A percentile compares a stretch with the other conserved stretches of the same genome.
phyloP scores from a whole-genome alignment of 2,329 filamentous ascomycete species.

The Mariannaea sp. region DNA sequence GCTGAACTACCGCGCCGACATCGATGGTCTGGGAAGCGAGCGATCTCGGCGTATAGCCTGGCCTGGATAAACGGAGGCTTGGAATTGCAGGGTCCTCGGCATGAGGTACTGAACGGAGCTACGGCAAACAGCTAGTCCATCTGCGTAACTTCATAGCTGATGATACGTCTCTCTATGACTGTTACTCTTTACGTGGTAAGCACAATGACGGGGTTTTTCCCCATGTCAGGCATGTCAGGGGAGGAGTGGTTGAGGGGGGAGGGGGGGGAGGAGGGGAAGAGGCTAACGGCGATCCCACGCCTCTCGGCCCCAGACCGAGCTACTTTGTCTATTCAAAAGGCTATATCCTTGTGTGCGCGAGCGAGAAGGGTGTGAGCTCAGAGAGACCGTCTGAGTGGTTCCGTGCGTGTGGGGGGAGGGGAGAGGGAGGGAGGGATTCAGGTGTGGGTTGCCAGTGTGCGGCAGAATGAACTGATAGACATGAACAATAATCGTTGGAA shows the following conservation, averaged over 20 bases:
- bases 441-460: background rate
- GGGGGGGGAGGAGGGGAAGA: conserved; percentile 14
- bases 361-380: too few relatives aligned
- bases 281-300: conserved; percentile 23
- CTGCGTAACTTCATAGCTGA: background rate
- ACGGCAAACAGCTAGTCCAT: conserved; percentile 32
- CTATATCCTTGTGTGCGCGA: too few relatives aligned
- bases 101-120: conserved; percentile 16
- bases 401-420: background rate
- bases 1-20: too few relatives aligned
- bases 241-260: background rate
- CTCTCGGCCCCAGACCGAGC: conserved; percentile 34
- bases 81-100: conserved; percentile 3
- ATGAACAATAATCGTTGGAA: background rate
- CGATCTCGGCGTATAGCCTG: conserved; percentile 12
- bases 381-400: too few relatives aligned
- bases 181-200: too few relatives aligned
- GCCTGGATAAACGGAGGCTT: conserved; percentile 27
- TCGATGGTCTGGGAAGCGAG: conserved; percentile 9
- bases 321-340: conserved; percentile 9
- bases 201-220: too few relatives aligned
- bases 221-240: too few relatives aligned
- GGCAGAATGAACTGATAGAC: too few relatives aligned
- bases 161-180: background rate
- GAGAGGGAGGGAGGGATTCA: background rate